phyloP scores from a whole-genome alignment of 2,329 filamentous ascomycete genomes.

The Fusarium sp. region DNA sequence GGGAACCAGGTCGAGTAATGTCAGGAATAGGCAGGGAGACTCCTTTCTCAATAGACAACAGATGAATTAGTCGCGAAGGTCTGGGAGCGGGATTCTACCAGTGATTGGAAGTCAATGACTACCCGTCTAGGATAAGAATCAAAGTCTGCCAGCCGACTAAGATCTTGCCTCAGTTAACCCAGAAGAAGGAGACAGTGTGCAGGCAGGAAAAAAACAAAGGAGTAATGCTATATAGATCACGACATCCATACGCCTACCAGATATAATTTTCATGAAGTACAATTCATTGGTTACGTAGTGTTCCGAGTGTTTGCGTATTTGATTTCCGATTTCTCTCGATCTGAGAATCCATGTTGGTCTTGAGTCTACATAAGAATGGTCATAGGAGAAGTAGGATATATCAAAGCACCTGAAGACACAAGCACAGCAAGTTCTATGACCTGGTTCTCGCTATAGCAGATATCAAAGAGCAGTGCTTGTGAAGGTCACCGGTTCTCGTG shows the following conservation, averaged over 20 bases:
- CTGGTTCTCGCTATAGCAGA: neutral
- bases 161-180: too few species aligned
- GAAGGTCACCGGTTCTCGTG: neutral
- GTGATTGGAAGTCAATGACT: too few species aligned
- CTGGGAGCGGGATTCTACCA: too few species aligned
- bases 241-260: too few species aligned
- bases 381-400: neutral
- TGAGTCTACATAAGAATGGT: neutral
- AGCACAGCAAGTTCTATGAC: neutral
- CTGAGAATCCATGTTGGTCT: rapidly evolving
- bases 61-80: too few species aligned
- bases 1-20: neutral
- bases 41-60: too few species aligned
- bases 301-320: neutral
- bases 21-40: neutral
- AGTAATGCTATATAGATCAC: too few species aligned
- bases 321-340: neutral
- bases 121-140: too few species aligned
- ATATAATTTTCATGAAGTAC: rapidly evolving
- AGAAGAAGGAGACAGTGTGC: too few species aligned
- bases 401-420: rapidly evolving
- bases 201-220: too few species aligned
- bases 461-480: neutral
- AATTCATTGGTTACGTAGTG: neutral
- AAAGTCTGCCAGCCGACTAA: too few species aligned